Base-by-base conservation (phyloP, 306 rosid genomes). In the Cicer pinnatifidum region DNA sequence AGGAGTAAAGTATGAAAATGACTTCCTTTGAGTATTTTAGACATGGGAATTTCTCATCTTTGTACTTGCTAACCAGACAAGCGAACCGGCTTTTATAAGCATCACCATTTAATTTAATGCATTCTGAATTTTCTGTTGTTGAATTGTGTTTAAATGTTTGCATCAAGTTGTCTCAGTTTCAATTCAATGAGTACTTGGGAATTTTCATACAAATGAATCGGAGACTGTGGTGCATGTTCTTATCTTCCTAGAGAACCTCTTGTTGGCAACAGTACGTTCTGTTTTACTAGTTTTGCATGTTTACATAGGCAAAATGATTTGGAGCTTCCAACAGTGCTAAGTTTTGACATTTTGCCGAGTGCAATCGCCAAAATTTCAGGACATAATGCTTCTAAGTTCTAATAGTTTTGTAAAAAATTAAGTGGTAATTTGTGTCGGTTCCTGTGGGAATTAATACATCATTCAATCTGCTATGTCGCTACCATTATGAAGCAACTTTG, bases 1-100 rank as follows among this genome's bases (percentile, higher is more conserved):
- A 43, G 52, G 39, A 15, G 9, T 43, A 46, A 39, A 67, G 58
- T 64, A 15, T 56, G 12, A 6, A 75, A 35, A 52, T 52, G 54
- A 40, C 56, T 71, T 13, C 56, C 50, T 54, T 58, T 43, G 73
- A 50, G 43, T 48, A 23, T 62, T 67, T 67, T 41, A 43, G 19
- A 44, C 48, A 54, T 54, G 52, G 51, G 66, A 45, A 53, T 11
- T 20, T 64, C 60, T 40, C 6, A 16, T 44, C 66, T 57, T 57
- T 59, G 3, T 12, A 33, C 16, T 38, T 7, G 44, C 12, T 59
- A 33, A 16, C 19, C 15, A 9, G 35, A 57, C 35, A 23, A 23
- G 39, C 4, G 15, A 52, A 52, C 35, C 35, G 33, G 17, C 11
- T 0, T 0, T 52, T 52, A 16, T 16, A 54, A 54, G 11, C 61